Evolutionary conservation across 176 grass and related monocot genomes (phyloP).

Genomic region (Zizania latifolia): DNA sequence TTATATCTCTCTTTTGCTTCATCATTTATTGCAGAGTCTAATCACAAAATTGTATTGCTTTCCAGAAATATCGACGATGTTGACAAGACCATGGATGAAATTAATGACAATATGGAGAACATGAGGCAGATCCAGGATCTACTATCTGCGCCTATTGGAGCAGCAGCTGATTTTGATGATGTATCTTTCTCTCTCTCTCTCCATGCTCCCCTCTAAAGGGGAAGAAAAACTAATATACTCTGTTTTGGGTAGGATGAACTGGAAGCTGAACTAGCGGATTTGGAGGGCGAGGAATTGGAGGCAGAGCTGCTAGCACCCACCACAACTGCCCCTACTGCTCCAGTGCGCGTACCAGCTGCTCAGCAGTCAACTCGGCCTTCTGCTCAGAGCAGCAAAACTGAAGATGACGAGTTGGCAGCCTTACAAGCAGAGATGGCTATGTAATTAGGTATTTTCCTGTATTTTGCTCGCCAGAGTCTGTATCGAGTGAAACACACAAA

Average conservation of each 20-base stretch:
- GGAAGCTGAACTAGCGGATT: constrained; percentile 82
- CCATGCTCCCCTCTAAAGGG: not conserved
- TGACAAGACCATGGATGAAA: constrained; percentile 98
- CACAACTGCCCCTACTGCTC: constrained; percentile 46
- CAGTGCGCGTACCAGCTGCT: constrained; percentile 38
- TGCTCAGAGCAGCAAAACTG: constrained; percentile 50
- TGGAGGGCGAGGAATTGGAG: constrained; percentile 79
- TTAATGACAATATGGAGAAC: constrained; percentile 93
- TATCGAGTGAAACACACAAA: not conserved
- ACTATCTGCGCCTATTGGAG: constrained; percentile 71
- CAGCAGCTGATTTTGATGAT: constrained; percentile 90
- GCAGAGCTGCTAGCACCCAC: constrained; percentile 69
- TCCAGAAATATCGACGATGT: constrained; percentile 92
- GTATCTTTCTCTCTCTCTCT: constrained; percentile 25
- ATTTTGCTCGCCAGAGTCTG: not conserved
- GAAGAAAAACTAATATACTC: constrained; percentile 1
- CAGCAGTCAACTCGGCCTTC: constrained; percentile 51
- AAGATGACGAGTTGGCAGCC: constrained; percentile 84
- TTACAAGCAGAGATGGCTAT: constrained; percentile 95
- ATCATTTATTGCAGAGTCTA: not conserved
- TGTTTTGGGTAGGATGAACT: constrained; percentile 77
- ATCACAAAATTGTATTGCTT: constrained; percentile 14
- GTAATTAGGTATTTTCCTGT: constrained; percentile 50
- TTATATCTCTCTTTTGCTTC: not conserved
- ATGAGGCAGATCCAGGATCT: constrained; percentile 96